Percentiles rank a stretch among this genome's conserved stretches.
Conservation (phyloP, 331 rosid species). For the Malus hybrid region DNA sequence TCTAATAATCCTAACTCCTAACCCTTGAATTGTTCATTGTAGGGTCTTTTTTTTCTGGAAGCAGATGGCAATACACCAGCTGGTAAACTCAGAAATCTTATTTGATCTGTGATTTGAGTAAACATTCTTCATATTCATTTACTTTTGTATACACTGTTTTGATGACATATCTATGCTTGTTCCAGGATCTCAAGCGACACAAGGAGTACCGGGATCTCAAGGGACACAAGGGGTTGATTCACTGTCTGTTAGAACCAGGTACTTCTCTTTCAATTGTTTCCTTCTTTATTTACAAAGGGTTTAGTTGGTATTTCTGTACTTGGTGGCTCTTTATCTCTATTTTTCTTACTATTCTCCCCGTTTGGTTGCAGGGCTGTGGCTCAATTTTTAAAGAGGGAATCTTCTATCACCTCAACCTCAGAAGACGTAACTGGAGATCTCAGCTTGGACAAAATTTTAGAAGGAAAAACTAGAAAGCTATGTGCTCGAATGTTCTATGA, state of each 20-base stretch:
- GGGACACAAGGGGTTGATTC: slow-evolving; percentile 41
- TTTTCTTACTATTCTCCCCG: neutral
- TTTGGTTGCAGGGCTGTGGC: slow-evolving; percentile 57
- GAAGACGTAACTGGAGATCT: slow-evolving; percentile 44
- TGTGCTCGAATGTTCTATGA: slow-evolving; percentile 62
- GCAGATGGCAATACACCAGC: slow-evolving; percentile 51
- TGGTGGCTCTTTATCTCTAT: neutral
- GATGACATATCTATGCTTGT: slow-evolving; percentile 13
- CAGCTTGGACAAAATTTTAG: slow-evolving; percentile 58
- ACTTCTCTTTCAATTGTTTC: neutral
- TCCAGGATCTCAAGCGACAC: slow-evolving; percentile 33
- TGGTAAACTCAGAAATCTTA: slow-evolving; percentile 33
- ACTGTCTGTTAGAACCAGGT: slow-evolving; percentile 75
- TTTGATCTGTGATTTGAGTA: slow-evolving; percentile 11
- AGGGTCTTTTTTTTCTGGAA: slow-evolving; percentile 78
- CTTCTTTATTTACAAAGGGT: neutral
- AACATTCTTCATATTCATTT: neutral
- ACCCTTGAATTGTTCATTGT: slow-evolving; percentile 14
- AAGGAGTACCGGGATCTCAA: slow-evolving; percentile 33
- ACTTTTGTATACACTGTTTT: neutral
- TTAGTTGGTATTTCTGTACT: neutral
- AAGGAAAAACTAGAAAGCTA: slow-evolving; percentile 64
- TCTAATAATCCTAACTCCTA: neutral
- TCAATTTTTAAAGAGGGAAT: slow-evolving; percentile 47
- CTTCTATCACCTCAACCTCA: slow-evolving; percentile 41